Percentiles rank a stretch among this genome's conserved stretches.
Evolutionary conservation across 805 yeast genomes (phyloP).

Genomic region (Saccharomycopsis selenospora): DNA sequence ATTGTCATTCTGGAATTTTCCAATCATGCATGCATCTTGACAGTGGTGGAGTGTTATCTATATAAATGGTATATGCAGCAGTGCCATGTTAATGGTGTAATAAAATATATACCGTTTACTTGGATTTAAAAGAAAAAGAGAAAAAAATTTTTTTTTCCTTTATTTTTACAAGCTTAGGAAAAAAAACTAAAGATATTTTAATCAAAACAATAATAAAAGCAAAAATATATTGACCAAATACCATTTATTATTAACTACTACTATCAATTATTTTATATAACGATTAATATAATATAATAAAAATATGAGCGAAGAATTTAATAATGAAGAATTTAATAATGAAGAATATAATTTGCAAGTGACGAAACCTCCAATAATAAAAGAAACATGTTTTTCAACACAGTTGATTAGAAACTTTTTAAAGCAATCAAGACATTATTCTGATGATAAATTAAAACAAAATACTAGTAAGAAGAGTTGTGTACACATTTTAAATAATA

Average conservation of each 20-base stretch:
- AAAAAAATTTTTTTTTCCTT: too few species aligned
- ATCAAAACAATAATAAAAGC: too few species aligned
- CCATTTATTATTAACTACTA: neutral
- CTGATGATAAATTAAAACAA: slow-evolving; percentile 10
- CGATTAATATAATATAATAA: neutral
- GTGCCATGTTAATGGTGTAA: too few species aligned
- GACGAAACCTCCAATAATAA: slow-evolving; percentile 1
- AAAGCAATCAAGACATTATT: slow-evolving; percentile 6
- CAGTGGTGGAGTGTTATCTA: too few species aligned
- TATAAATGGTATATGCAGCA: too few species aligned
- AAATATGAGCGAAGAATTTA: neutral
- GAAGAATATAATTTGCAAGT: neutral
- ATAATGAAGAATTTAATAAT: neutral
- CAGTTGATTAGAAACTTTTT: slow-evolving; percentile 5
- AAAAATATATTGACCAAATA: neutral
- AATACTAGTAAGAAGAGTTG: slow-evolving; percentile 6
- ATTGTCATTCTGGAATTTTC: too few species aligned
- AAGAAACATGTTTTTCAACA: slow-evolving; percentile 4
- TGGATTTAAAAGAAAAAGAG: too few species aligned
- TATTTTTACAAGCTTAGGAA: too few species aligned
- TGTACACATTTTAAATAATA: neutral
- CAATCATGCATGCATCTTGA: too few species aligned
- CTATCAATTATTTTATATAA: neutral
- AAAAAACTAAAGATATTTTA: too few species aligned
- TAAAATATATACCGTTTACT: too few species aligned